Evolutionary conservation across 73 alveolate species (phyloP).

Genomic region (Paramecium caudatum): DNA sequence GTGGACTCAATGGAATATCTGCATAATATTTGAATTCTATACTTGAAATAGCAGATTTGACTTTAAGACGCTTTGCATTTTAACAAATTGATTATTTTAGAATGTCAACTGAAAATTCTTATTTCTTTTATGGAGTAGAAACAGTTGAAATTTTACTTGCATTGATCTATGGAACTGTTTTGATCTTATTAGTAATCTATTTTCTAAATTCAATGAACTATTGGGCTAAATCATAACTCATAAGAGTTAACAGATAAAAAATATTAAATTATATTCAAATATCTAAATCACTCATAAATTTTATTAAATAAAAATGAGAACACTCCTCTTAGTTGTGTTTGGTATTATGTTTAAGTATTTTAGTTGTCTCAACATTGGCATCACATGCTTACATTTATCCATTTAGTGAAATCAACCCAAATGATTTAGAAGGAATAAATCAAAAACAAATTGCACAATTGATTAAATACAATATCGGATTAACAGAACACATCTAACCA

Average conservation of each 20-base stretch:
- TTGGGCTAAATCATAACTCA: constrained; percentile 43
- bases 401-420: neutral
- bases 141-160: neutral
- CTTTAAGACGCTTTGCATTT: constrained; percentile 45
- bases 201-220: constrained; percentile 41
- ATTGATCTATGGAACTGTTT: neutral
- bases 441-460: constrained; percentile 54
- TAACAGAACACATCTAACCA: constrained; percentile 14
- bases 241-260: constrained; percentile 43
- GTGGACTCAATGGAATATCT: constrained; percentile 37
- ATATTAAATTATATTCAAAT: neutral
- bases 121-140: constrained; percentile 26
- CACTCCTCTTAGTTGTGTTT: constrained; percentile 24
- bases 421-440: constrained; percentile 28
- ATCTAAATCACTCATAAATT: constrained; percentile 32
- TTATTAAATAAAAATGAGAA: constrained; percentile 35
- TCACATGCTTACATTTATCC: constrained; percentile 56
- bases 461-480: constrained; percentile 64
- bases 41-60: constrained; percentile 47
- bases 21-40: neutral
- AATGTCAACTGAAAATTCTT: constrained; percentile 56
- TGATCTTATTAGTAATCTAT: neutral
- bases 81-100: neutral
- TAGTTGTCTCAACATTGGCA: constrained; percentile 40
- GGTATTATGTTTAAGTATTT: neutral